phyloP scores from a whole-genome alignment of 768 basidiomycete genomes.

The Naganishia antarctica region DNA sequence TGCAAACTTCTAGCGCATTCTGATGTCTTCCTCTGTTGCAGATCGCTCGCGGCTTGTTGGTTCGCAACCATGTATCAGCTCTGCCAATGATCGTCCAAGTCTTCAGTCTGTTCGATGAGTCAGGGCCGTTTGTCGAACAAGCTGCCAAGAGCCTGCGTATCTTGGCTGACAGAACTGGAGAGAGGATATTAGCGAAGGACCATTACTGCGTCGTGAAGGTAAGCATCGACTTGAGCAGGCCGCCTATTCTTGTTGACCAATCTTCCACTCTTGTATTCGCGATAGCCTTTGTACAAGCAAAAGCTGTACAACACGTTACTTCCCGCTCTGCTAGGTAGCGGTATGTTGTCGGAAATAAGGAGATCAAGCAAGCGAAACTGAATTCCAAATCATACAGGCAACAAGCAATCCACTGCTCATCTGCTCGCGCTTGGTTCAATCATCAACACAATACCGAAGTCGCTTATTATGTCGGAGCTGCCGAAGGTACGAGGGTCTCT shows the following conservation, averaged over 20 bases:
- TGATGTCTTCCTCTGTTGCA: conserved; percentile 42
- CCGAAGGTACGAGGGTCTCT: conserved; percentile 35
- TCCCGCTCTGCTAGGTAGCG: conserved; percentile 67
- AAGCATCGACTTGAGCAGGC: conserved; percentile 29
- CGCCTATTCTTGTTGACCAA: background rate
- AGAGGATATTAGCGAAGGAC: conserved; percentile 65
- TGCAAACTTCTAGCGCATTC: background rate
- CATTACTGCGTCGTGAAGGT: conserved; percentile 78
- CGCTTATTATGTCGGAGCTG: conserved; percentile 67
- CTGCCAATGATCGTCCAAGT: conserved; percentile 60
- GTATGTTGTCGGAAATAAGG: conserved; percentile 48
- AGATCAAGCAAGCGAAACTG: background rate
- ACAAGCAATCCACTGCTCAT: conserved; percentile 59
- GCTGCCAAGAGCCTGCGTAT: conserved; percentile 73
- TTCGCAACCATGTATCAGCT: conserved; percentile 64
- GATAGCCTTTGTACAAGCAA: conserved; percentile 51
- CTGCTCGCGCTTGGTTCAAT: conserved; percentile 78
- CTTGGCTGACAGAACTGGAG: conserved; percentile 56
- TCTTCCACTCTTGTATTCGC: background rate
- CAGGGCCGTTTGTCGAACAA: conserved; percentile 58
- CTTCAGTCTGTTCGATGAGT: conserved; percentile 60
- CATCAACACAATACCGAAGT: conserved; percentile 71
- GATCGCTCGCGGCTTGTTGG: conserved; percentile 74
- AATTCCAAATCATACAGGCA: conserved; percentile 16
- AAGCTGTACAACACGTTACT: conserved; percentile 64